Evolutionary conservation across 1,284 basidiomycete genomes (phyloP).

Genomic region (Papiliotrema flavescens): DNA sequence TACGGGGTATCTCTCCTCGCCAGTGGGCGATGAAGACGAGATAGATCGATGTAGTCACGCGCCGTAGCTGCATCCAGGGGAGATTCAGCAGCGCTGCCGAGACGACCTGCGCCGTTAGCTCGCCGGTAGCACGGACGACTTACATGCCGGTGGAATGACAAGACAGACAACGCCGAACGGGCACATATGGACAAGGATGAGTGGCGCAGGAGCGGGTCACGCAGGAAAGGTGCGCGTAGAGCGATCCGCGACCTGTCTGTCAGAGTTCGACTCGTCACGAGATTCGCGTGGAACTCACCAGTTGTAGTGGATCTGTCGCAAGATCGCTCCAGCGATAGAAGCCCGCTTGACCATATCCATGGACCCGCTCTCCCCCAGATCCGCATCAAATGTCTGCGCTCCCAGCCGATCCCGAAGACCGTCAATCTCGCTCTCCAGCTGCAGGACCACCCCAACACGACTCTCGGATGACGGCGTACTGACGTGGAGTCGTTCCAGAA

Average conservation of each 20-base stretch:
- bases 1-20: conserved; percentile 10
- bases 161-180: neutral
- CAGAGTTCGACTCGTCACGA: neutral
- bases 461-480: neutral
- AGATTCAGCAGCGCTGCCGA: conserved; percentile 17
- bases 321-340: conserved; percentile 8
- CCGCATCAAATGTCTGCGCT: conserved; percentile 9
- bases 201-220: conserved; percentile 11
- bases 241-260: conserved; percentile 16
- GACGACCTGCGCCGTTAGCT: conserved; percentile 10
- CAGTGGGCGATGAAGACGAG: conserved; percentile 17
- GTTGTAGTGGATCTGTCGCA: conserved; percentile 23
- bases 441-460: conserved; percentile 6
- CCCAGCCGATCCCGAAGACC: conserved; percentile 14
- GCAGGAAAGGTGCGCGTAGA: conserved; percentile 11
- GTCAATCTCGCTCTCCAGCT: conserved; percentile 11
- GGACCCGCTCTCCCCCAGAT: neutral
- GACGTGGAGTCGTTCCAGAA: conserved; percentile 12
- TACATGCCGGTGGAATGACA: neutral
- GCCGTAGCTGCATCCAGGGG: conserved; percentile 25
- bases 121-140: conserved; percentile 2
- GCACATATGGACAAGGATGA: conserved; percentile 15
- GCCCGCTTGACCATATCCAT: conserved; percentile 3
- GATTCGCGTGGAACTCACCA: conserved; percentile 7
- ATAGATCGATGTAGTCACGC: conserved; percentile 14